These are phyloP conservation scores for Antrodiella citrinella DNA, from an alignment of 768 basidiomycete genomes.

Conservation along the genomic window DNA sequence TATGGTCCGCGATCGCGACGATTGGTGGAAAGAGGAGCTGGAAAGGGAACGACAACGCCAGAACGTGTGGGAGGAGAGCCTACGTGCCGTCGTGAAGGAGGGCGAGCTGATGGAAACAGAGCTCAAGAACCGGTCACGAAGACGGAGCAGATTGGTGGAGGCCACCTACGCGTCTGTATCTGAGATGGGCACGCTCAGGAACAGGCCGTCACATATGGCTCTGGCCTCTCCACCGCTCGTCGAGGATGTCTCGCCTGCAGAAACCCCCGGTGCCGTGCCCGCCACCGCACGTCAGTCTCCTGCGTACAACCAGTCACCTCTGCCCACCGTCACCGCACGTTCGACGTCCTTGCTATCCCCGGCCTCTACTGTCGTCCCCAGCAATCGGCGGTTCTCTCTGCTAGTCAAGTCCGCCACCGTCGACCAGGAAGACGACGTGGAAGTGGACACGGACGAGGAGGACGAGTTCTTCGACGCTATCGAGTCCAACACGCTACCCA, in stretches of 20 bases:
- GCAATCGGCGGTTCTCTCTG: conserved; percentile 6
- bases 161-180: conserved; percentile 34
- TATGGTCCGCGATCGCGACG: conserved; percentile 73
- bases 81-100: conserved; percentile 78
- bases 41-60: conserved; percentile 57
- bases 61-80: conserved; percentile 82
- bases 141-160: conserved; percentile 41
- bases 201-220: conserved; percentile 4
- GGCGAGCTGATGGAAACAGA: conserved; percentile 80
- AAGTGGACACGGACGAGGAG: conserved; percentile 62
- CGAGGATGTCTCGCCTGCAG: not conserved
- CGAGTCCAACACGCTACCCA: conserved; percentile 72
- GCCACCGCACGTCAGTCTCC: not conserved
- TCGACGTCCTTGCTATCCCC: not conserved
- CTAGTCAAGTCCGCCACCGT: conserved; percentile 5
- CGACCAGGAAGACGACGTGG: conserved; percentile 24
- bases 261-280: not conserved
- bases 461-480: conserved; percentile 99
- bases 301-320: conserved; percentile 12
- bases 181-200: conserved; percentile 15
- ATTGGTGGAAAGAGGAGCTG: conserved; percentile 64
- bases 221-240: conserved; percentile 2
- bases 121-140: conserved; percentile 52
- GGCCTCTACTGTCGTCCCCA: conserved; percentile 1
- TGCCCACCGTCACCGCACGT: conserved; percentile 16